phyloP scores from a whole-genome alignment of 257 asterid species.

The Rehmannia glutinosa region DNA sequence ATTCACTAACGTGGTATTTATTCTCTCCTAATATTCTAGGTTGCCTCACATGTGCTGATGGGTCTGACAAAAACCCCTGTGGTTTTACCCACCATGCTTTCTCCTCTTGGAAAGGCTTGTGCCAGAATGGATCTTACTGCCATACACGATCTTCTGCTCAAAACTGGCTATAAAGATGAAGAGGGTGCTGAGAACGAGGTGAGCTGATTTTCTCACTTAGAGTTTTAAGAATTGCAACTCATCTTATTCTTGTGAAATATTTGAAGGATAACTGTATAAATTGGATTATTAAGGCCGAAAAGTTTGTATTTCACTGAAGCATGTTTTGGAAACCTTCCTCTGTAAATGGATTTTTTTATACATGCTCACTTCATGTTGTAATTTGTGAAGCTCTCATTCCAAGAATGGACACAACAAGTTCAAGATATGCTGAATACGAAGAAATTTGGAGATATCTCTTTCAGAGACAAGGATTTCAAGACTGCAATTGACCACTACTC shows the following conservation, averaged over 20 bases:
- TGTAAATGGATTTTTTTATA: no score
- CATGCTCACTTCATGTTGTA: not conserved
- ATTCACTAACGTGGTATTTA: no score
- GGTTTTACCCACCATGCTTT: constrained; percentile 69
- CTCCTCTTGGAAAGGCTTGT: constrained; percentile 98
- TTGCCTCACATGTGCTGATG: constrained; percentile 74
- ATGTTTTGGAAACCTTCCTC: no score
- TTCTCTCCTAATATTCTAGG: constrained; percentile 36
- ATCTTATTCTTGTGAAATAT: no score
- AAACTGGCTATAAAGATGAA: constrained; percentile 95
- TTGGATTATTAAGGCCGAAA: no score
- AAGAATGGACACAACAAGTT: constrained; percentile 99
- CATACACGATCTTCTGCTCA: constrained; percentile 87
- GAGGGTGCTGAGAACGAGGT: constrained; percentile 99
- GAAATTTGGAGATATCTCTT: constrained; percentile 91
- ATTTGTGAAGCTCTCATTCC: constrained; percentile 83
- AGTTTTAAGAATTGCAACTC: no score
- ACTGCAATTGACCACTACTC: constrained; percentile 83
- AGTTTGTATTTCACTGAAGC: no score
- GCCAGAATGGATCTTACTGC: constrained; percentile 94
- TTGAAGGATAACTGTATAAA: no score
- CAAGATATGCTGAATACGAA: constrained; percentile 96
- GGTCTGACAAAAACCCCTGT: constrained; percentile 72
- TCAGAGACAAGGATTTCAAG: constrained; percentile 94
- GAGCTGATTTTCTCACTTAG: constrained; percentile 10